phyloP scores from a whole-genome alignment of 495 filamentous ascomycete species.

The Wilcoxina mikolae region DNA sequence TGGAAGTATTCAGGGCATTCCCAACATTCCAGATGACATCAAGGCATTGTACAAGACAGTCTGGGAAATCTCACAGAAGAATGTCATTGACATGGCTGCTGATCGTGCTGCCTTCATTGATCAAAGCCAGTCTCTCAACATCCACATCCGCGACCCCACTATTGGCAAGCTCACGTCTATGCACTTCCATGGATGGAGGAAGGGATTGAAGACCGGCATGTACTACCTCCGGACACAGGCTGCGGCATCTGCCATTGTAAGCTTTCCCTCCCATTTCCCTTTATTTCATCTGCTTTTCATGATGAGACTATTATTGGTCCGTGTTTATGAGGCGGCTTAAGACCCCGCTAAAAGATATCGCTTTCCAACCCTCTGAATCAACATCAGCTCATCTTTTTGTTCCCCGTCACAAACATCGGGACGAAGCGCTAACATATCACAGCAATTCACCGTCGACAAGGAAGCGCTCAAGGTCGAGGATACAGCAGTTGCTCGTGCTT shows the following conservation, averaged over 20 bases:
- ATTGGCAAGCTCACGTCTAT: conserved; percentile 99
- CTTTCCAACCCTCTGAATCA: conserved; percentile 1
- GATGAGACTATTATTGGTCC: conserved; percentile 17
- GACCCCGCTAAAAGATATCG: conserved; percentile 12
- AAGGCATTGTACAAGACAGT: conserved; percentile 98
- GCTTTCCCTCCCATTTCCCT: not conserved
- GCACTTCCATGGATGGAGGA: conserved; percentile 99
- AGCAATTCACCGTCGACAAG: conserved; percentile 96
- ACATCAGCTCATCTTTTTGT: not conserved
- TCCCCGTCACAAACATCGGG: not conserved
- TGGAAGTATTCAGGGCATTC: conserved; percentile 89
- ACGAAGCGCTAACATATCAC: not conserved
- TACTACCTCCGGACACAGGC: conserved; percentile 99
- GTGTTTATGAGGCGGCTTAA: conserved; percentile 24
- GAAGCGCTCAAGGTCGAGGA: conserved; percentile 82
- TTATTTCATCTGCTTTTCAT: conserved; percentile 2
- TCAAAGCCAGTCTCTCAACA: conserved; percentile 96
- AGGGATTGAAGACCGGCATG: conserved; percentile 98
- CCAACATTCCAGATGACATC: conserved; percentile 88
- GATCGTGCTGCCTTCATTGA: conserved; percentile 97
- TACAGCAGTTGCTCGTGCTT: conserved; percentile 52
- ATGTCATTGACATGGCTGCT: conserved; percentile 91
- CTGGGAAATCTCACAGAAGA: conserved; percentile 97
- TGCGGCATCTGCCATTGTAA: conserved; percentile 70
- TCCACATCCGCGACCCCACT: conserved; percentile 95